These are phyloP conservation scores for Capillidium rhysosporum DNA, from an alignment of 371 early-diverging fungal species.

Conservation along the genomic window DNA sequence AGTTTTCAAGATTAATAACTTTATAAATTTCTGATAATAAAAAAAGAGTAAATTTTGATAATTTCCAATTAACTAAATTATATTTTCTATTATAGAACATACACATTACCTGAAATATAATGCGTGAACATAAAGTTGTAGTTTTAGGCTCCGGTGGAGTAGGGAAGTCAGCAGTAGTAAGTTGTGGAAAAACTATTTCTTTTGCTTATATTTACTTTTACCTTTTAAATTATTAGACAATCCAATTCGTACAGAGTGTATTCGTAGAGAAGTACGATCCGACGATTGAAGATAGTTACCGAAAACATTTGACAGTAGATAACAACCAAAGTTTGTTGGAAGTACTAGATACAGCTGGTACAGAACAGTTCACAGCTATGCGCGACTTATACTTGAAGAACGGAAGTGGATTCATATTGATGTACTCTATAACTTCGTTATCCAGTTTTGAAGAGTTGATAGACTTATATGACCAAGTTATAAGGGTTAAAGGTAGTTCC, in stretches of 20 bases:
- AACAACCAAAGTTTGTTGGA: slow-evolving; percentile 73
- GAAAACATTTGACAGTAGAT: slow-evolving; percentile 74
- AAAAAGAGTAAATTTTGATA: too few relatives aligned
- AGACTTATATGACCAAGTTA: slow-evolving; percentile 56
- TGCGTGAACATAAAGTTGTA: slow-evolving; percentile 69
- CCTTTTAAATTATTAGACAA: slow-evolving; percentile 34
- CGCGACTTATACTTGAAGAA: slow-evolving; percentile 82
- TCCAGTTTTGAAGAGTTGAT: slow-evolving; percentile 62
- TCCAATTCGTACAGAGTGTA: slow-evolving; percentile 76
- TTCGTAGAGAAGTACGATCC: slow-evolving; percentile 84
- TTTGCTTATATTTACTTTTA: background rate
- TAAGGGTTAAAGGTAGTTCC: slow-evolving; percentile 60
- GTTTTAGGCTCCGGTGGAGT: slow-evolving; percentile 82
- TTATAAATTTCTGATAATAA: too few relatives aligned
- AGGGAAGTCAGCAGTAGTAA: slow-evolving; percentile 77
- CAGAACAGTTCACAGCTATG: slow-evolving; percentile 82
- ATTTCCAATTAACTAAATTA: too few relatives aligned
- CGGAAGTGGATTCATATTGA: slow-evolving; percentile 73
- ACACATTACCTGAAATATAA: slow-evolving; percentile 6
- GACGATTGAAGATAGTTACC: slow-evolving; percentile 77
- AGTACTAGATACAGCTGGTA: slow-evolving; percentile 73
- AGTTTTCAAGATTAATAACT: too few relatives aligned
- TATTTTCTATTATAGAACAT: too few relatives aligned
- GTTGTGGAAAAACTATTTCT: slow-evolving; percentile 5
- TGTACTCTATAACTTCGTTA: slow-evolving; percentile 66